Evolutionary conservation across 2,329 filamentous ascomycete genomes (phyloP), one percentile per base, ranked within the genome.

Genomic region (Corynespora cassiicola): DNA sequence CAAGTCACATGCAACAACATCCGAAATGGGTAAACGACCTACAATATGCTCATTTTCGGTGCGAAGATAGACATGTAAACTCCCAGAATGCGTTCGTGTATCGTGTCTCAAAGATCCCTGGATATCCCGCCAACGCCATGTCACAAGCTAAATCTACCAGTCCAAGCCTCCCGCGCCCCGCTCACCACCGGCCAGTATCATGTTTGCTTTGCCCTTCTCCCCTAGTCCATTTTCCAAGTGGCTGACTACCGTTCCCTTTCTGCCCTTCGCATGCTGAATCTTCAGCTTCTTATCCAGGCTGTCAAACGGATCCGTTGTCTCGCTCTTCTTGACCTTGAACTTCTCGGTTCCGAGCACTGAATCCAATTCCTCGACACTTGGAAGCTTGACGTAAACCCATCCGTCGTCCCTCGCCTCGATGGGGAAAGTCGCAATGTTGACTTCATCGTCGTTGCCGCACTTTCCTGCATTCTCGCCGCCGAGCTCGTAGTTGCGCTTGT

Each of bases 401-500:
- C 87, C 88, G 64, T 94, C 89, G 0, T 76, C 77, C 8, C 89
- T 75, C 63, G 86, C 86, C 66, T 95, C 87, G 4, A 82, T 83
- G 0, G 80, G 79, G 66, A 96, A 96, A 0, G 86, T 91, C 3
- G 90, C 89, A 56, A 96, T 91, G 52, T 85, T 90, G 49, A 94
- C 77, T 14, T 76, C 76, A 21, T 79, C 76, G 65, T 95, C 90
- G 61, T 86, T 92, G 35, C 78, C 81, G 70, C 90, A 95, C 12
- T 79, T 76, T 2, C 90, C 89, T 0, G 81, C 78, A 33, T 82
- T 72, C 19, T 77, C 73, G 26, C 84, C 84, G 24, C 76, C 77
- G 27, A 95, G 81, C 61, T 89, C 83, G 66, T 87, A 96, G 72
- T 95, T 95, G 52, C 89, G 84, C 75, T 96, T 96, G 75, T 95